Percentiles rank a stretch among this genome's conserved stretches.
Evolutionary conservation across 2,329 filamentous ascomycete genomes (phyloP).

Genomic region (Zasmidium cellare): DNA sequence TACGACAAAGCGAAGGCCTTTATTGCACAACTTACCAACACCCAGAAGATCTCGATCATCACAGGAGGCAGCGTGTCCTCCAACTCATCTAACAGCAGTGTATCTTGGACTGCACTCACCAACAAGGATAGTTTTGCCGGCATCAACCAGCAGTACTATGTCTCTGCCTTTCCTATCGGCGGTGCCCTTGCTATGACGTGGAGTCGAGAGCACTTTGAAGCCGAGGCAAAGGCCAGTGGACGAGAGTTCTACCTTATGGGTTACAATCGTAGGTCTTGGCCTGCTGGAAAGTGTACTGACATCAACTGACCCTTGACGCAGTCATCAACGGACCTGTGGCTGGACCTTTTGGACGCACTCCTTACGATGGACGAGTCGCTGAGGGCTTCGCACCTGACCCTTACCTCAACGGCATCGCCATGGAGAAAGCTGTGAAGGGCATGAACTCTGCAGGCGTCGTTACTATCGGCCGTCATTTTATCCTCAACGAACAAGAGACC

Average conservation of each 20-base stretch:
- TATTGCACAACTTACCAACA: conserved; percentile 14
- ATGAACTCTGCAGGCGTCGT: conserved; percentile 66
- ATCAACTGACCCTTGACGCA: not conserved
- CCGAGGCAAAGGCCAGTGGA: conserved; percentile 21
- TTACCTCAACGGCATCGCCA: conserved; percentile 65
- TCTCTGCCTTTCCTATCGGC: conserved; percentile 25
- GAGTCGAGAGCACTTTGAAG: conserved; percentile 20
- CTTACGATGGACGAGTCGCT: conserved; percentile 30
- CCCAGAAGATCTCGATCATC: conserved; percentile 20
- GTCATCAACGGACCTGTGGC: conserved; percentile 22
- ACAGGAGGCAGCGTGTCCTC: conserved; percentile 20
- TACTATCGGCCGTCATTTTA: conserved; percentile 74
- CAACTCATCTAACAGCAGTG: conserved; percentile 10
- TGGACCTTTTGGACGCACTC: conserved; percentile 16
- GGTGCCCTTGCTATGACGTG: conserved; percentile 28
- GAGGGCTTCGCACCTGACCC: conserved; percentile 69
- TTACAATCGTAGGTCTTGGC: conserved; percentile 15
- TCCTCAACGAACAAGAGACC: conserved; percentile 69
- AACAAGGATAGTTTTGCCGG: conserved; percentile 26
- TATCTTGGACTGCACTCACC: conserved; percentile 22
- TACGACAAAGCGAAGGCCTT: conserved; percentile 17
- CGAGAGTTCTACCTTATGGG: conserved; percentile 25
- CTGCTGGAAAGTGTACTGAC: not conserved
- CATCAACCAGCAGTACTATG: conserved; percentile 26
- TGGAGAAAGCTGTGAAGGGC: conserved; percentile 72